Evolutionary conservation across 148 eudicot genomes (phyloP).

Genomic region (Limonium bicolor): DNA sequence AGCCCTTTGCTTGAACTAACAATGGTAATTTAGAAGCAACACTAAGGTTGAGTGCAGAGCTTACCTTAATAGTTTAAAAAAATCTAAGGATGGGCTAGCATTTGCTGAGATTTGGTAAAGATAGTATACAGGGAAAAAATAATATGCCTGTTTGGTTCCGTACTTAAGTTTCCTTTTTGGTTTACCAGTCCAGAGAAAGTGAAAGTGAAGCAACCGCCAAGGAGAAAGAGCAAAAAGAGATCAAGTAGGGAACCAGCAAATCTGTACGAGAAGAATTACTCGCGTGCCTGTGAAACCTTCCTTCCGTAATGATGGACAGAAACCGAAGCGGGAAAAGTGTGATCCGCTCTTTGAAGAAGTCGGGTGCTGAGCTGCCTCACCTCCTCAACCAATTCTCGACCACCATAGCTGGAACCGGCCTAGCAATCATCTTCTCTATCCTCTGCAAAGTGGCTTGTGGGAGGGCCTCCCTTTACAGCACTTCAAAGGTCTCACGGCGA

Average conservation of each 20-base stretch:
- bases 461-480: conserved; percentile 28
- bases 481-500: conserved; percentile 37
- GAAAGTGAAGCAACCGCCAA: conserved; percentile 16
- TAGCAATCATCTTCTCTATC: conserved; percentile 58
- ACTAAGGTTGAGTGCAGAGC: too few species aligned
- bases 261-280: conserved; percentile 27
- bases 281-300: conserved; percentile 57
- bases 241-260: conserved; percentile 23
- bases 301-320: conserved; percentile 48
- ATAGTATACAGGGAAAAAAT: too few species aligned
- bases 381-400: conserved; percentile 66
- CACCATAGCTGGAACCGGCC: conserved; percentile 73
- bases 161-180: not conserved
- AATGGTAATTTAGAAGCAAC: too few species aligned
- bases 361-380: conserved; percentile 49
- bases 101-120: too few species aligned
- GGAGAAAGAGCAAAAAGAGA: conserved; percentile 26
- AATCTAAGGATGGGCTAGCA: too few species aligned
- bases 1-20: too few species aligned
- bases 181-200: conserved; percentile 31
- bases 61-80: too few species aligned
- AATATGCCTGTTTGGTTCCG: too few species aligned
- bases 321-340: conserved; percentile 28
- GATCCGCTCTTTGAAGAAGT: conserved; percentile 41
- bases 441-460: conserved; percentile 40